Conservation (phyloP, 345 rosid genomes). For the Salix viminalis region DNA sequence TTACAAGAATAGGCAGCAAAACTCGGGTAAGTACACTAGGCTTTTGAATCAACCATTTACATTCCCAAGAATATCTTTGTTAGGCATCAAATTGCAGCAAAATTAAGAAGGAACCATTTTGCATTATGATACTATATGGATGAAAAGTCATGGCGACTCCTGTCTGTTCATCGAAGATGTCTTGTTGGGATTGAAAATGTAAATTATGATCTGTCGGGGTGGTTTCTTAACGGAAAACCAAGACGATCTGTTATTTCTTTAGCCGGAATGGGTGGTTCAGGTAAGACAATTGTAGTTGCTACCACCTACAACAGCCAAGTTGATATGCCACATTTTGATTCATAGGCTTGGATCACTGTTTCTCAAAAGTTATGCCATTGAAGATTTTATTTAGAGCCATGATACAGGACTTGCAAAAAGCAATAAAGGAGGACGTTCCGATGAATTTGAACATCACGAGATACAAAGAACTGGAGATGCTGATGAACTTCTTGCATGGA, state of each 20-base stretch:
- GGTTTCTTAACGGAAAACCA: constrained; percentile 17
- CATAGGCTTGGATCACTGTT: constrained; percentile 37
- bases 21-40: background rate
- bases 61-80: constrained; percentile 3
- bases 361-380: constrained; percentile 24
- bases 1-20: background rate
- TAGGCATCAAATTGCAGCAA: constrained; percentile 7
- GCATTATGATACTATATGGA: background rate
- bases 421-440: background rate
- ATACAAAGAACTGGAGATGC: constrained; percentile 30
- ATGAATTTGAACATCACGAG: constrained; percentile 17
- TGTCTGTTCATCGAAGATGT: constrained; percentile 28
- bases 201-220: background rate
- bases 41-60: background rate
- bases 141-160: constrained; percentile 22
- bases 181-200: constrained; percentile 10
- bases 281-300: constrained; percentile 31
- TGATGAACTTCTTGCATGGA: constrained; percentile 23
- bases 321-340: constrained; percentile 30
- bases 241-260: constrained; percentile 17
- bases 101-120: background rate
- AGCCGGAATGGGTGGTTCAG: constrained; percentile 38
- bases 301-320: constrained; percentile 21
- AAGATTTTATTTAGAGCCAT: constrained; percentile 26
- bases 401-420: background rate